phyloP scores from a whole-genome alignment of 2,329 filamentous ascomycete genomes.

The Lanzia echinophila region DNA sequence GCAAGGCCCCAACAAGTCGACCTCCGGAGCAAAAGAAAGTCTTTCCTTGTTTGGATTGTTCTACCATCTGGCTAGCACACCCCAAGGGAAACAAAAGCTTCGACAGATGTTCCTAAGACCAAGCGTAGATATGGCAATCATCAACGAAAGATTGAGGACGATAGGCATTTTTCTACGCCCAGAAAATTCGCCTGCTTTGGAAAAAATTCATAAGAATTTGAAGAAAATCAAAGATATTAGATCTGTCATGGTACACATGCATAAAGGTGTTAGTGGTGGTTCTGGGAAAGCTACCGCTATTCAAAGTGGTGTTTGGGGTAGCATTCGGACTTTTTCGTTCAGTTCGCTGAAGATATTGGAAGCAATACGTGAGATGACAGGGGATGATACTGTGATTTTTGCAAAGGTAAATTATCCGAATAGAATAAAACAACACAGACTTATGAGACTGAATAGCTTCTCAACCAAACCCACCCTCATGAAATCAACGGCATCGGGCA shows the following conservation, averaged over 20 bases:
- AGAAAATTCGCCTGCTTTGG: slow-evolving; percentile 55
- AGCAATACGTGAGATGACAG: slow-evolving; percentile 49
- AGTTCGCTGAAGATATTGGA: slow-evolving; percentile 65
- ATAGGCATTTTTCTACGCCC: slow-evolving; percentile 60
- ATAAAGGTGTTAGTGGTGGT: slow-evolving; percentile 64
- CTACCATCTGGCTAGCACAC: slow-evolving; percentile 63
- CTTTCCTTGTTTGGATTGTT: slow-evolving; percentile 83
- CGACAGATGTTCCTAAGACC: slow-evolving; percentile 80
- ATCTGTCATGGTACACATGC: slow-evolving; percentile 60
- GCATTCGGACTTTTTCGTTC: slow-evolving; percentile 64
- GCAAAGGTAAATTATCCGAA: slow-evolving; percentile 39
- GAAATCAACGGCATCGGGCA: slow-evolving; percentile 61
- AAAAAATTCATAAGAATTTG: slow-evolving; percentile 53
- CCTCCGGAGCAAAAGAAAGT: slow-evolving; percentile 66
- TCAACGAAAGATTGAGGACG: slow-evolving; percentile 64
- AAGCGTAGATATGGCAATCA: slow-evolving; percentile 58
- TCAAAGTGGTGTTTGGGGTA: slow-evolving; percentile 64
- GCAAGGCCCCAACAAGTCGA: slow-evolving; percentile 57
- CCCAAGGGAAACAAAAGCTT: slow-evolving; percentile 68
- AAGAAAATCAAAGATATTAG: slow-evolving; percentile 71
- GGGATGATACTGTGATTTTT: slow-evolving; percentile 46
- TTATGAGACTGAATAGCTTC: slow-evolving; percentile 39
- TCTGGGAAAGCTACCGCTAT: slow-evolving; percentile 37
- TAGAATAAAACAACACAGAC: not conserved
- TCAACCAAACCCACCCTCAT: slow-evolving; percentile 50